Conservation (phyloP, 257 asterid species). For the Capsicum rhomboideum region DNA sequence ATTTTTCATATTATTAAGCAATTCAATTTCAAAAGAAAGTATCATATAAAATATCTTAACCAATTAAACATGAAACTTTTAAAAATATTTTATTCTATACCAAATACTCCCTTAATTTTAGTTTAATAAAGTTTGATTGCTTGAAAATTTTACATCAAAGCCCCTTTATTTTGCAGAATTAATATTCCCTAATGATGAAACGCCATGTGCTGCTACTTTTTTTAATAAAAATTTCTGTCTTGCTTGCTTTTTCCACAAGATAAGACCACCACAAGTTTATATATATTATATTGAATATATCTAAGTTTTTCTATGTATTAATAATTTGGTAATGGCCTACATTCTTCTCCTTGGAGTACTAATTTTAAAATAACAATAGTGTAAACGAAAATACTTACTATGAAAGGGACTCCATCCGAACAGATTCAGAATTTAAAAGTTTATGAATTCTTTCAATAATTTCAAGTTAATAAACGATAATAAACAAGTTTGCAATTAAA, state of each 20-base stretch:
- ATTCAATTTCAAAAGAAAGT: no score
- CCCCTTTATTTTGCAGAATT: not conserved
- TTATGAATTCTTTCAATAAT: not conserved
- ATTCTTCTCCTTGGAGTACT: not conserved
- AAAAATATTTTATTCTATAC: no score
- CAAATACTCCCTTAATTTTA: not conserved
- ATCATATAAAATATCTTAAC: no score
- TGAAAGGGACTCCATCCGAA: not conserved
- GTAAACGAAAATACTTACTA: not conserved
- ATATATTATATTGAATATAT: no score
- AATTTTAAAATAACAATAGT: not conserved
- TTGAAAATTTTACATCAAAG: not conserved
- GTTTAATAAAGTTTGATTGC: not conserved
- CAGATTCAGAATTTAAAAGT: not conserved
- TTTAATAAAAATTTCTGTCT: not conserved
- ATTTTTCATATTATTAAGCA: no score
- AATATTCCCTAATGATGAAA: not conserved
- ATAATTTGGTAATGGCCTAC: not conserved
- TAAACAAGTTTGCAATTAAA: no score
- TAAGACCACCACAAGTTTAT: not conserved
- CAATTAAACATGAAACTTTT: no score
- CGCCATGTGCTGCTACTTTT: not conserved
- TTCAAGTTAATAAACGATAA: no score
- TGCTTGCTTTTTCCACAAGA: not conserved
- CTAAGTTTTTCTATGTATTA: no score